Evolutionary conservation across 1,284 basidiomycete species (phyloP), one percentile per base, ranked within the genome.

Genomic region (Malassezia restricta): DNA sequence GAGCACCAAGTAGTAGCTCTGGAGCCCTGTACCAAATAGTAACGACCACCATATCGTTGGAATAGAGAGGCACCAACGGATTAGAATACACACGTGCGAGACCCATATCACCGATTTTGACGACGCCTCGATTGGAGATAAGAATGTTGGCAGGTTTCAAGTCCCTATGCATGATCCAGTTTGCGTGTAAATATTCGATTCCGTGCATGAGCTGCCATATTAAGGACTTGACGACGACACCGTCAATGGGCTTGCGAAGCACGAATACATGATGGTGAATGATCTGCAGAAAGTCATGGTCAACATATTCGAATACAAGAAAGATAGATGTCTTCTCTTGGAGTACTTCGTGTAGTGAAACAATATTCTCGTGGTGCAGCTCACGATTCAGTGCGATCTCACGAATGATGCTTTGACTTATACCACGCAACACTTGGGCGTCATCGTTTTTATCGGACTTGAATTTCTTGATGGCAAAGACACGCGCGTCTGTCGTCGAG

Each of bases 1-100:
- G 86, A 2, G 91, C 87, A 11, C 92, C 92, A 71, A 96, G 79
- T 8, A 96, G 79, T 3, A 96, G 80, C 73, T 98, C 92, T 0
- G 92, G 92, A 2, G 90, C 88, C 42, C 92, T 84, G 68, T 98
- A 98, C 92, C 92, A 98, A 64, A 98, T 96, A 0, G 94, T 98
- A 2, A 99, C 94, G 32, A 99, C 94, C 9, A 99, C 91, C 73
- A 96, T 96, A 76, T 98, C 92, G 17, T 73, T 87, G 82, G 72
- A 72, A 64, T 76, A 77, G 1, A 94, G 77, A 0, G 86, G 83
- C 66, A 90, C 86, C 0, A 94, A 77, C 3, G 90, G 90, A 50
- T 85, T 81, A 59, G 85, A 82, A 47, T 85, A 83, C 6, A 96
- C 78, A 35, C 94, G 81, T 0, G 94, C 94, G 6, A 98, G 80